Evolutionary conservation across 345 rosid species (phyloP).

Genomic region (Noccaea caerulescens): DNA sequence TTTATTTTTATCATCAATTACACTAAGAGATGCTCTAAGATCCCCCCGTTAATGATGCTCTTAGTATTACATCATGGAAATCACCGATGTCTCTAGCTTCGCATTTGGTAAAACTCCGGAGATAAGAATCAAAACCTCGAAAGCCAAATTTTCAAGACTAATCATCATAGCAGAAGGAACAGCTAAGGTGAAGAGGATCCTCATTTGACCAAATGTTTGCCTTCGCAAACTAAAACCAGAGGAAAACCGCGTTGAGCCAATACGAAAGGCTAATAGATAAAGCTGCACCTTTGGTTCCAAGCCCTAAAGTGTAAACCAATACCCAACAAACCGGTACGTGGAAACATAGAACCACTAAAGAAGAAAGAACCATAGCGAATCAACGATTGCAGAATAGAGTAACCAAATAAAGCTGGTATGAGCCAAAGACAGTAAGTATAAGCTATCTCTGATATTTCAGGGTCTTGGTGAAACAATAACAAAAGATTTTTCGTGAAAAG

Average conservation of each 20-base stretch:
- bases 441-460: slow-evolving; percentile 47
- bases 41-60: too few species aligned
- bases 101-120: slow-evolving; percentile 58
- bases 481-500: slow-evolving; percentile 51
- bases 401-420: slow-evolving; percentile 51
- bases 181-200: slow-evolving; percentile 12
- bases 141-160: slow-evolving; percentile 63
- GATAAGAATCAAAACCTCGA: slow-evolving; percentile 53
- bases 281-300: slow-evolving; percentile 40
- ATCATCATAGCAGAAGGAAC: slow-evolving; percentile 38
- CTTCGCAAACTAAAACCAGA: slow-evolving; percentile 23
- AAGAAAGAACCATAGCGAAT: slow-evolving; percentile 7
- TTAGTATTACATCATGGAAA: slow-evolving; percentile 50
- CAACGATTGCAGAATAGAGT: slow-evolving; percentile 47
- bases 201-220: slow-evolving; percentile 19
- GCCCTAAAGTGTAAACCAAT: slow-evolving; percentile 7
- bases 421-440: slow-evolving; percentile 49
- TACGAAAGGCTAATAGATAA: slow-evolving; percentile 22
- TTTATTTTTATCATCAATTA: too few species aligned
- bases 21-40: too few species aligned
- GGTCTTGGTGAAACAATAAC: slow-evolving; percentile 49
- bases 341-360: slow-evolving; percentile 16
- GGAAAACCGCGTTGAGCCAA: slow-evolving; percentile 28
- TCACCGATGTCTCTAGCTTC: slow-evolving; percentile 55
- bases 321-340: slow-evolving; percentile 33